These are phyloP conservation scores for Pseudozyma flocculosa DNA, from an alignment of 1,284 basidiomycete species.

Conservation along the genomic window DNA sequence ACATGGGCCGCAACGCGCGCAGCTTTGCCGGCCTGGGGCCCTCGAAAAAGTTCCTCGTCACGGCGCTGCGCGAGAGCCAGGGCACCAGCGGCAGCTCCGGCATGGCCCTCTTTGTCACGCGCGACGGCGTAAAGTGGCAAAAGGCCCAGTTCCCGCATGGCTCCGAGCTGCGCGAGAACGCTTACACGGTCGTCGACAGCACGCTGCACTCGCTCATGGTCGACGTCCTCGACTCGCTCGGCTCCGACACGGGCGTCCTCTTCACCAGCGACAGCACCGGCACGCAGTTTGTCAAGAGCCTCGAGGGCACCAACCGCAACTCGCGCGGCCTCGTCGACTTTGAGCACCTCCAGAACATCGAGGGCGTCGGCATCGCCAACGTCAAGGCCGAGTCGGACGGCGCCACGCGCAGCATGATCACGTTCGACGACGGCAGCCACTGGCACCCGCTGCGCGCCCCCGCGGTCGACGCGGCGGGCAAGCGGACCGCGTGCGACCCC, in stretches of 20 bases:
- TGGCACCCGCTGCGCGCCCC: conserved; percentile 77
- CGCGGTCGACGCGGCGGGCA: conserved; percentile 65
- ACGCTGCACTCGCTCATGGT: conserved; percentile 89
- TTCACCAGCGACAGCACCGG: conserved; percentile 94
- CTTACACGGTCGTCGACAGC: conserved; percentile 92
- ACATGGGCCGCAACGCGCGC: conserved; percentile 44
- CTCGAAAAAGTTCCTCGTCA: conserved; percentile 47
- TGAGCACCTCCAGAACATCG: conserved; percentile 86
- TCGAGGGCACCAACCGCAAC: conserved; percentile 88
- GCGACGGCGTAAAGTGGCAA: conserved; percentile 46
- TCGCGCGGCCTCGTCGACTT: conserved; percentile 86
- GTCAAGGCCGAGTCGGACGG: conserved; percentile 70
- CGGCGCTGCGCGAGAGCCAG: conserved; percentile 45
- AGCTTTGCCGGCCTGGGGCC: conserved; percentile 52
- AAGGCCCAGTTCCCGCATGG: conserved; percentile 73
- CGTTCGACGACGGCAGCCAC: conserved; percentile 85
- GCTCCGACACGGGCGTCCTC: conserved; percentile 76
- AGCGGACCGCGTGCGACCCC: conserved; percentile 67
- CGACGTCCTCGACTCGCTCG: conserved; percentile 67
- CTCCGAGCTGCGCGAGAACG: conserved; percentile 77
- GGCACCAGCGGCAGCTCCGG: conserved; percentile 28
- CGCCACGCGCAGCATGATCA: conserved; percentile 74
- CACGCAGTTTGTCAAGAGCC: conserved; percentile 87
- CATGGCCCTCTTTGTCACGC: conserved; percentile 51
- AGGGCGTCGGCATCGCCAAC: conserved; percentile 89